Conservation (phyloP, 495 filamentous ascomycete genomes). For the Pyrenula massariospora region DNA sequence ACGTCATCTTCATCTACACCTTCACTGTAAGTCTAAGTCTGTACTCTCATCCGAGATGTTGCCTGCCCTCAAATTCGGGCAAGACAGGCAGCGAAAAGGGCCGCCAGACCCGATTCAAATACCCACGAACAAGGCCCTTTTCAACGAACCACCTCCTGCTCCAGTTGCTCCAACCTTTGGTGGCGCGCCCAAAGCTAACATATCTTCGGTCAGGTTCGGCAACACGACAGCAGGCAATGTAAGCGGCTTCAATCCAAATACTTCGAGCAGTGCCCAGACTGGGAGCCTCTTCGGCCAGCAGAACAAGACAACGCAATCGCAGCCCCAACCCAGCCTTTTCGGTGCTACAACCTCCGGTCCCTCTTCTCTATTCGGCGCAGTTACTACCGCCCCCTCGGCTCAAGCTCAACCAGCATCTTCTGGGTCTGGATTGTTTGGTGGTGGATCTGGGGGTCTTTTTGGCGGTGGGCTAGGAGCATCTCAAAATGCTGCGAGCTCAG, state of each 20-base stretch:
- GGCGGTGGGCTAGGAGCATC: slow-evolving; percentile 23
- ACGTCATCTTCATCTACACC: background rate
- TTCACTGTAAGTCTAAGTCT: background rate
- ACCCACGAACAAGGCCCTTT: background rate
- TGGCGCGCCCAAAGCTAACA: background rate
- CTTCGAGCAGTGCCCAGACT: slow-evolving; percentile 16
- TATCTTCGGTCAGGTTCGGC: background rate
- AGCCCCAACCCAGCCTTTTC: slow-evolving; percentile 30
- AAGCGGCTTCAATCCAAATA: slow-evolving; percentile 2
- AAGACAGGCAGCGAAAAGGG: too few relatives aligned
- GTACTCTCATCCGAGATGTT: background rate
- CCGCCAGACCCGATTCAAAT: background rate
- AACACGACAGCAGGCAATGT: background rate
- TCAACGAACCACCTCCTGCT: background rate
- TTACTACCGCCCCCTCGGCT: slow-evolving; percentile 11
- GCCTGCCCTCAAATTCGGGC: background rate
- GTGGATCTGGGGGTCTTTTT: slow-evolving; percentile 23
- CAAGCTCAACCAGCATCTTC: slow-evolving; percentile 10
- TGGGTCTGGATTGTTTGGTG: slow-evolving; percentile 23
- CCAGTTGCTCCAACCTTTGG: background rate
- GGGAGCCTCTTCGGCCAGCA: slow-evolving; percentile 16
- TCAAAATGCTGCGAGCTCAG: slow-evolving; percentile 6
- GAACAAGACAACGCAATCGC: slow-evolving; percentile 21
- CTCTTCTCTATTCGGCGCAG: slow-evolving; percentile 8
- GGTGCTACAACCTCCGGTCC: slow-evolving; percentile 17